Conservation (phyloP, 2,329 filamentous ascomycete species). For the Nannizziopsis arthrosporioides region DNA sequence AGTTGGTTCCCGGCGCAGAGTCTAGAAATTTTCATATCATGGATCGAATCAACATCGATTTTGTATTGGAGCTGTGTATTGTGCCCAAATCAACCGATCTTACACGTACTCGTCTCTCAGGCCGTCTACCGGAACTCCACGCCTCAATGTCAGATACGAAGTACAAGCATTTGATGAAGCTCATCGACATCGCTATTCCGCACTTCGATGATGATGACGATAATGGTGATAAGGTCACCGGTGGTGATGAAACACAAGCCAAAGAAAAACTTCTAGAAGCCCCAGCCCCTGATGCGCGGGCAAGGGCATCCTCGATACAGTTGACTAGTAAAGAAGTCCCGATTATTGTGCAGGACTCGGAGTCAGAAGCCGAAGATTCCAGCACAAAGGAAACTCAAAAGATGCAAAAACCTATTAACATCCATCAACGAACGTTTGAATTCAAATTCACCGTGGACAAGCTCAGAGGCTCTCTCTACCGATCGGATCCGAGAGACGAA, state of each 20-base stretch:
- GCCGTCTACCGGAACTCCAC: constrained; percentile 82
- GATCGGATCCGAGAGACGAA: constrained; percentile 65
- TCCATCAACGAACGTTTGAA: constrained; percentile 86
- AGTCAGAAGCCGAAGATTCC: constrained; percentile 46
- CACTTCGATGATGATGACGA: constrained; percentile 54
- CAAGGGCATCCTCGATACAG: constrained; percentile 60
- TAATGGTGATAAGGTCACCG: constrained; percentile 30
- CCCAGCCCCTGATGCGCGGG: constrained; percentile 28
- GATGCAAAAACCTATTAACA: constrained; percentile 46
- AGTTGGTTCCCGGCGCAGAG: constrained; percentile 58
- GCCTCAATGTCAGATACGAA: constrained; percentile 87
- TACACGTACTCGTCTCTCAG: constrained; percentile 81
- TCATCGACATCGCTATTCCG: constrained; percentile 90
- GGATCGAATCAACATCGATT: constrained; percentile 94
- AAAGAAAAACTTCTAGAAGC: constrained; percentile 26
- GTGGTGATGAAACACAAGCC: constrained; percentile 26
- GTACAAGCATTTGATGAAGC: constrained; percentile 91
- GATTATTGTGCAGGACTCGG: constrained; percentile 55
- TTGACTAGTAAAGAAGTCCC: constrained; percentile 64
- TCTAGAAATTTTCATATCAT: constrained; percentile 73
- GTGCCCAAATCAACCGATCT: constrained; percentile 90
- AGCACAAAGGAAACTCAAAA: constrained; percentile 24
- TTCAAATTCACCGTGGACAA: constrained; percentile 94
- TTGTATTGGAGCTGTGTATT: constrained; percentile 91
- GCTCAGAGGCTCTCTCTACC: constrained; percentile 82